A percentile compares a stretch with the other conserved stretches of the same genome.
phyloP scores from a whole-genome alignment of 192 early-diverging fungal genomes.

The Gonapodya prolifera region DNA sequence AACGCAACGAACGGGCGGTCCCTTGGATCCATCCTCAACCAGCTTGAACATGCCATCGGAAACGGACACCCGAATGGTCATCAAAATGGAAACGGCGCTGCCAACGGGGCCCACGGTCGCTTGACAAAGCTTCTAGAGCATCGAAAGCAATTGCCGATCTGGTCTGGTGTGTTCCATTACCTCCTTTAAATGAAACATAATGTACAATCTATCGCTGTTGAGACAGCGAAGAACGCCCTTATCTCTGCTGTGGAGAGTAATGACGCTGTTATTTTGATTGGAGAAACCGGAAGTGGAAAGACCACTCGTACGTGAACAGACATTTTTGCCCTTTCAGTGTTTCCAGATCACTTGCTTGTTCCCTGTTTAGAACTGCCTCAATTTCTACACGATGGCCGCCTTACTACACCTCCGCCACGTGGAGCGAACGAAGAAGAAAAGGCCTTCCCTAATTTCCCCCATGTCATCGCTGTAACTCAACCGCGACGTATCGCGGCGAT shows the following conservation, averaged over 20 bases:
- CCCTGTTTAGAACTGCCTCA: constrained; percentile 7
- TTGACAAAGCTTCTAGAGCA: background rate
- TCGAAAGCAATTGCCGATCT: constrained; percentile 2
- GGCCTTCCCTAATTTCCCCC: background rate
- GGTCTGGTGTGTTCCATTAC: background rate
- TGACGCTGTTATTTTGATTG: constrained; percentile 7
- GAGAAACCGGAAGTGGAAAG: constrained; percentile 12
- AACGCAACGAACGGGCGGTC: too few species aligned
- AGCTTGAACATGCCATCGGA: constrained; percentile 8
- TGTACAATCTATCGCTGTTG: background rate
- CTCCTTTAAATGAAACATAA: background rate
- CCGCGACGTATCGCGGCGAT: constrained; percentile 74
- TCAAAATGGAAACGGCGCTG: background rate
- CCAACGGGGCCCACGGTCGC: background rate
- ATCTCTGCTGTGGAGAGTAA: constrained; percentile 7
- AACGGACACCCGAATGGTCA: constrained; percentile 24
- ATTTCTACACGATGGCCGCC: constrained; percentile 2
- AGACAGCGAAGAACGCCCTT: background rate
- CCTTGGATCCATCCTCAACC: background rate
- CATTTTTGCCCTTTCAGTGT: background rate
- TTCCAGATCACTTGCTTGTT: background rate
- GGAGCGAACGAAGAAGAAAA: background rate
- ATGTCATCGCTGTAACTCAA: constrained; percentile 65
- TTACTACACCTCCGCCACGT: background rate
- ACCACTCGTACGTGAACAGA: constrained; percentile 2